Evolutionary conservation across 495 filamentous ascomycete genomes (phyloP).

Genomic region (Neurospora sp.): DNA sequence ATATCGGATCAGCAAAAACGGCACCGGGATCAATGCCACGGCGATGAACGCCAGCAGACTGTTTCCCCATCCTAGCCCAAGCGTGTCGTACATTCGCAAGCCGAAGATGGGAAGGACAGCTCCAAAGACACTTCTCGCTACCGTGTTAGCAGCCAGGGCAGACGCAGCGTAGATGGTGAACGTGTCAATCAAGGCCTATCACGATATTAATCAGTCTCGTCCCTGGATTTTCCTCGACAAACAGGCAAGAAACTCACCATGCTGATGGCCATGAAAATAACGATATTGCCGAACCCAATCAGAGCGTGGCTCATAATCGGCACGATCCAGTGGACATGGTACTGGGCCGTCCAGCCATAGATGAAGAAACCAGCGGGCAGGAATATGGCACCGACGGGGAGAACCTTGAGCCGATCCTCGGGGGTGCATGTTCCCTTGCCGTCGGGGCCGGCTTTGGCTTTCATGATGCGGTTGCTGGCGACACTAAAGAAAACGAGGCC

Average conservation of each 20-base stretch:
- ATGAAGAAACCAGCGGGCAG: constrained; percentile 41
- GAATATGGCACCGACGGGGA: constrained; percentile 36
- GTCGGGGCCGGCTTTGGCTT: constrained; percentile 19
- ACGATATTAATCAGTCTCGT: background rate
- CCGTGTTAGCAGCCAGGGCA: constrained; percentile 43
- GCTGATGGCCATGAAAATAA: constrained; percentile 28
- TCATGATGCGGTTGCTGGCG: constrained; percentile 24
- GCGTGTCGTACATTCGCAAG: constrained; percentile 37
- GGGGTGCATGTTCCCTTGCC: constrained; percentile 20
- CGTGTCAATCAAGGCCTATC: constrained; percentile 40
- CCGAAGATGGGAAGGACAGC: constrained; percentile 50
- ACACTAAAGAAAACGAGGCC: constrained; percentile 23
- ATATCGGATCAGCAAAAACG: constrained; percentile 42
- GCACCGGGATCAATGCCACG: constrained; percentile 39
- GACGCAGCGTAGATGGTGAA: constrained; percentile 54
- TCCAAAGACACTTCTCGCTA: constrained; percentile 44
- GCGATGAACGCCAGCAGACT: constrained; percentile 46
- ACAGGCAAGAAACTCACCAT: constrained; percentile 20
- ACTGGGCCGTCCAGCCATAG: constrained; percentile 53
- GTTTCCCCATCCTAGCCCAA: constrained; percentile 58
- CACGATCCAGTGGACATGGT: constrained; percentile 60
- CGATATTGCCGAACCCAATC: background rate
- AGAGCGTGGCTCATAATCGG: background rate
- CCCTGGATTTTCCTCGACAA: background rate
- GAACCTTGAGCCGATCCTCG: constrained; percentile 44